Conservation (phyloP, 176 grass and related monocot species). For the Secale cereale region DNA sequence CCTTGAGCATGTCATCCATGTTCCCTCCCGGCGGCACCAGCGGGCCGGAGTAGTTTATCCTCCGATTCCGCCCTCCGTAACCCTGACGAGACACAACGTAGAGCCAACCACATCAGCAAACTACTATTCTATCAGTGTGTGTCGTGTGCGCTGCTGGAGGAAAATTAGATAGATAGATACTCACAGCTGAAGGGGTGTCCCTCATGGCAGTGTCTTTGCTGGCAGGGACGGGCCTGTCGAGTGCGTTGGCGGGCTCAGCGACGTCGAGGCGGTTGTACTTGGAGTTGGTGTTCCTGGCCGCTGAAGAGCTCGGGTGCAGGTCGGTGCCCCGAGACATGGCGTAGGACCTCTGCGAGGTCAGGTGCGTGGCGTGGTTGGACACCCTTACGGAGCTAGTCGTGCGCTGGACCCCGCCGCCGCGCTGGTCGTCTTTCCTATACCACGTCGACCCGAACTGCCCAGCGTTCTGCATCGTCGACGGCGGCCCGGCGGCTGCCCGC, state of each 20-base stretch:
- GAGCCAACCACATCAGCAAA: not conserved
- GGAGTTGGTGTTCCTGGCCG: constrained; percentile 38
- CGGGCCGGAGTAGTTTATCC: constrained; percentile 74
- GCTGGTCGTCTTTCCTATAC: constrained; percentile 44
- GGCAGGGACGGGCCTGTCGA: constrained; percentile 37
- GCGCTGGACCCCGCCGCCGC: constrained; percentile 12
- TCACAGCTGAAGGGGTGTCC: constrained; percentile 44
- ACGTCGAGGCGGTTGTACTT: constrained; percentile 53
- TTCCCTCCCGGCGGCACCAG: constrained; percentile 57
- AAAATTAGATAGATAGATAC: not conserved
- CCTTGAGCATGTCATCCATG: constrained; percentile 73
- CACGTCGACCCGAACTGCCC: constrained; percentile 65
- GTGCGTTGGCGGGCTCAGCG: constrained; percentile 40
- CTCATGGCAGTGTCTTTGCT: constrained; percentile 46
- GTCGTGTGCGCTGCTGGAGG: not conserved
- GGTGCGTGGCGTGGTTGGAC: constrained; percentile 32
- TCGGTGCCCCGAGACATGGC: constrained; percentile 52
- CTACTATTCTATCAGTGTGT: not conserved
- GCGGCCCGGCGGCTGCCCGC: not conserved
- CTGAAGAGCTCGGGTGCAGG: constrained; percentile 53
- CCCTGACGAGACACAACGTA: constrained; percentile 3
- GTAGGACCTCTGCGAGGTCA: constrained; percentile 32
- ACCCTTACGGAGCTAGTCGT: constrained; percentile 58
- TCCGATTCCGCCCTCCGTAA: constrained; percentile 37
- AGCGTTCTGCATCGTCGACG: constrained; percentile 37